phyloP scores from a whole-genome alignment of 148 eudicot genomes.

The Amaranthus hypochondriacus region DNA sequence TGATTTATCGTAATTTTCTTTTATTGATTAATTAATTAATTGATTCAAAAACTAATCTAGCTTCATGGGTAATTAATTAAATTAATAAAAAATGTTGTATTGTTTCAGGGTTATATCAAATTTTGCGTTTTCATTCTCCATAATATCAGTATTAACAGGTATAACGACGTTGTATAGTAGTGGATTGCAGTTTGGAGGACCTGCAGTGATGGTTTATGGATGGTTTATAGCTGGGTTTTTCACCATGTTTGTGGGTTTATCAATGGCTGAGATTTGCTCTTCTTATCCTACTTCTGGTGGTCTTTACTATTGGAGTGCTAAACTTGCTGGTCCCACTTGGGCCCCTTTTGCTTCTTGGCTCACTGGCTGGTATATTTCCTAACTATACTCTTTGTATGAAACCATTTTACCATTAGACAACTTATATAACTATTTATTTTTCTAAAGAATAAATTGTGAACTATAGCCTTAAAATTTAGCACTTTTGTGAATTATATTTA shows the following conservation, averaged over 20 bases:
- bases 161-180: conserved; percentile 48
- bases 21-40: not conserved
- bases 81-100: not conserved
- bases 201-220: conserved; percentile 62
- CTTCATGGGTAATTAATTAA: not conserved
- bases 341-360: conserved; percentile 73
- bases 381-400: not conserved
- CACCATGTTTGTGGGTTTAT: conserved; percentile 54
- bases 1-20: conserved; percentile 50
- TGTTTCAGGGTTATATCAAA: conserved; percentile 46
- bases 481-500: too few relatives aligned
- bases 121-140: conserved; percentile 66
- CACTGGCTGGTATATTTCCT: conserved; percentile 66
- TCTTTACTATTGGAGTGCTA: conserved; percentile 76
- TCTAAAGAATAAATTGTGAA: too few relatives aligned
- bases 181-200: conserved; percentile 65
- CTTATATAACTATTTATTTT: too few relatives aligned
- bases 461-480: too few relatives aligned
- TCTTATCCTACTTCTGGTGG: conserved; percentile 77
- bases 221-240: conserved; percentile 59
- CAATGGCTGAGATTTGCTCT: conserved; percentile 81
- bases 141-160: conserved; percentile 63
- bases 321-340: conserved; percentile 44
- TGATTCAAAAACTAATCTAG: not conserved
- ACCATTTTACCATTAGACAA: not conserved